Percentiles rank a stretch among this genome's conserved stretches.
These are phyloP conservation scores for Nematodospora valgi DNA, from an alignment of 805 yeast species.

Conservation along the genomic window DNA sequence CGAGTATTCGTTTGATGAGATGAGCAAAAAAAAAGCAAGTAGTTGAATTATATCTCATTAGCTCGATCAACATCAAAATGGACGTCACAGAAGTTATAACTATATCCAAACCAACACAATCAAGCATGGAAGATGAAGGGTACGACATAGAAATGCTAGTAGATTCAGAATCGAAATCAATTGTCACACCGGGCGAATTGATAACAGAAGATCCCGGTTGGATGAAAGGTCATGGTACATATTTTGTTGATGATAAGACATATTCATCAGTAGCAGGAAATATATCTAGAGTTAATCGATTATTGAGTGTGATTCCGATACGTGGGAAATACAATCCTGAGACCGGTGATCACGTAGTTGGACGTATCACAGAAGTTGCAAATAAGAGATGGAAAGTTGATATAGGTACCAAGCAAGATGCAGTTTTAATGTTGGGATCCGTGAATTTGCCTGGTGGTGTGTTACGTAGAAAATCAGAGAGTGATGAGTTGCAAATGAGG, in stretches of 20 bases:
- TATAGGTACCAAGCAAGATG: conserved; percentile 92
- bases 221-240: conserved; percentile 99
- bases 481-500: conserved; percentile 96
- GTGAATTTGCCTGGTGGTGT: conserved; percentile 98
- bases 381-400: conserved; percentile 95
- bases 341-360: conserved; percentile 94
- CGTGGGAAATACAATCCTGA: conserved; percentile 89
- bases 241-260: conserved; percentile 68
- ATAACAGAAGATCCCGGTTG: conserved; percentile 94
- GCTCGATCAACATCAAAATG: too few species aligned
- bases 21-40: conserved; percentile 6
- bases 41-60: not conserved
- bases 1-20: not conserved
- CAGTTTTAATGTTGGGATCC: conserved; percentile 88
- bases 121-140: conserved; percentile 11
- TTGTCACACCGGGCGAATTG: conserved; percentile 94
- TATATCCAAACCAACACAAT: conserved; percentile 28
- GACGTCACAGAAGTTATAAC: conserved; percentile 32
- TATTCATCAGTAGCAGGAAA: conserved; percentile 92
- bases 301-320: conserved; percentile 81
- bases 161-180: conserved; percentile 13
- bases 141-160: conserved; percentile 35
- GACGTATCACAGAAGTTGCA: conserved; percentile 91
- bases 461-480: conserved; percentile 86
- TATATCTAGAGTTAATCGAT: conserved; percentile 78